Evolutionary conservation across 495 filamentous ascomycete genomes (phyloP), one percentile per base, ranked within the genome.

Genomic region (Penicillium fimorum): DNA sequence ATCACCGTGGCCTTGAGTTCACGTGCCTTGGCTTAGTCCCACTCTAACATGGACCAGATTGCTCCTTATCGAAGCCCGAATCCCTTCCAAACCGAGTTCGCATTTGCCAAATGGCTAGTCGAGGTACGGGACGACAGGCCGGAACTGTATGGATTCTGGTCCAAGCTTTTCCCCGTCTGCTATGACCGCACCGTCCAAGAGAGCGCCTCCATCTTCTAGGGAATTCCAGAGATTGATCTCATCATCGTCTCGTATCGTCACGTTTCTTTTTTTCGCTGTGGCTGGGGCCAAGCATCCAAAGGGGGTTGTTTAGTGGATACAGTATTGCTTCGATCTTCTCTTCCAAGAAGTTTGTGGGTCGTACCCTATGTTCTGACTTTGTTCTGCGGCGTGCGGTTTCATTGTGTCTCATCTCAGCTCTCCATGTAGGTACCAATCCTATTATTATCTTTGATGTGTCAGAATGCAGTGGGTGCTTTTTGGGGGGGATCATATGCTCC

Each of bases 91-190:
- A 71, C 70, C 3, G 74, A 74, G 47, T 55, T 44, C 29, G 24
- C 54, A 8, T 76, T 76, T 47, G 74, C 74, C 45, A 58, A 58
- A 20, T 75, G 71, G 69, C 59, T 76, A 25, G 54, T 71, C 15
- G 56, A 62, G 10, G 52, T 65, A 32, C 66, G 61, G 53, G 60
- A 68, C 18, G 56, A 41, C 11, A 58, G 58, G 32, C 58, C 66
- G 4, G 55, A 48, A 7, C 42, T 70, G 57, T 75, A 64, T 53
- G 52, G 20, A 3, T 75, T 75, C 49, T 75, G 74, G 74, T 64
- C 60, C 3, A 62, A 56, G 54, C 51, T 76, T 43, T 76, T 71
- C 57, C 71, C 70, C 10, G 40, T 75, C 49, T 76, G 72, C 63
- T 71, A 74, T 53, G 62, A 61, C 15, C 65, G 67, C 46, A 66